Evolutionary conservation across 75 land plant species (phyloP).

Genomic region (Sequoiadendron giganteum): DNA sequence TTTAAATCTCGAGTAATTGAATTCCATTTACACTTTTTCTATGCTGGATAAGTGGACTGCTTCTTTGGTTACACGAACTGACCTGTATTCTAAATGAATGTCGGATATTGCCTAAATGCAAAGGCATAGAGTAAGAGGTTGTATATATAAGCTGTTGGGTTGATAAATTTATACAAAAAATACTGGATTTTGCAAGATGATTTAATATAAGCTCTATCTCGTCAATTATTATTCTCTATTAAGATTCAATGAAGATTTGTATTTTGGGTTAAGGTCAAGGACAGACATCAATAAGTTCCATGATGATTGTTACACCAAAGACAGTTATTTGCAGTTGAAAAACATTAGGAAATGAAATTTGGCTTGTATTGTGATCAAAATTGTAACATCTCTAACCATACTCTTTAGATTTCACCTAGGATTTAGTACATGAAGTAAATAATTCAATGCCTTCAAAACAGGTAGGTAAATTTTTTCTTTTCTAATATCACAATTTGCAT

Average conservation of each 20-base stretch:
- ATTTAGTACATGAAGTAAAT: too few relatives aligned
- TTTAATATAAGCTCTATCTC: neutral
- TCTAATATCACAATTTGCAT: too few relatives aligned
- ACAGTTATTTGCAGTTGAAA: neutral
- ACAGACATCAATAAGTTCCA: too few relatives aligned
- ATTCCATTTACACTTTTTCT: too few relatives aligned
- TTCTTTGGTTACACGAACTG: neutral
- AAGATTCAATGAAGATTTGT: neutral
- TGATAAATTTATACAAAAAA: neutral
- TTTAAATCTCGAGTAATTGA: too few relatives aligned
- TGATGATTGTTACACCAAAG: neutral
- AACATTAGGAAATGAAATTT: neutral
- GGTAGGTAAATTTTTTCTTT: too few relatives aligned
- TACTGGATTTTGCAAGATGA: too few relatives aligned
- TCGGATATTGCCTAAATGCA: neutral
- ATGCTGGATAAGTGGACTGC: neutral
- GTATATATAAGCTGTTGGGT: neutral
- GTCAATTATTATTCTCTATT: neutral
- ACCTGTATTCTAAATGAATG: neutral
- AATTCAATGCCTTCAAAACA: too few relatives aligned
- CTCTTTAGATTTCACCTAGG: too few relatives aligned
- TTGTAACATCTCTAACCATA: too few relatives aligned
- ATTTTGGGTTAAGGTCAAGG: neutral
- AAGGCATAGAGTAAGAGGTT: neutral
- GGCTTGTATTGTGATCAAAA: neutral